These are phyloP conservation scores for Salix brachista DNA, from an alignment of 345 rosid genomes.

Conservation along the genomic window DNA sequence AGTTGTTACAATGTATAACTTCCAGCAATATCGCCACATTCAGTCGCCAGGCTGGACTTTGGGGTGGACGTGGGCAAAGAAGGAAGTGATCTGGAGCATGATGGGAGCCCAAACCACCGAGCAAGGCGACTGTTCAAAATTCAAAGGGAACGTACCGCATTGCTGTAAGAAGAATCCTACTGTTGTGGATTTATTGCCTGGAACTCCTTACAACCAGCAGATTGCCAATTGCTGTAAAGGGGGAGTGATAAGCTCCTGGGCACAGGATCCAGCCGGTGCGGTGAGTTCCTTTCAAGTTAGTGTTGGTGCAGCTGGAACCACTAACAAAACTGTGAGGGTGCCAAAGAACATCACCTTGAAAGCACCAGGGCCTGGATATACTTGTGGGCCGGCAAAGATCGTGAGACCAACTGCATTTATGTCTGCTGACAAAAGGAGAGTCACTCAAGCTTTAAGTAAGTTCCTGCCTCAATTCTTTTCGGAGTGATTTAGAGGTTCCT, in stretches of 20 bases:
- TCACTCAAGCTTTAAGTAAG: slow-evolving; percentile 34
- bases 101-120: slow-evolving; percentile 30
- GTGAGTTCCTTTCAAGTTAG: slow-evolving; percentile 29
- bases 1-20: slow-evolving; percentile 30
- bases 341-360: slow-evolving; percentile 32
- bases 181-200: slow-evolving; percentile 31
- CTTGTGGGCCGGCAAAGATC: slow-evolving; percentile 32
- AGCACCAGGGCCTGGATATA: slow-evolving; percentile 35
- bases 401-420: slow-evolving; percentile 22
- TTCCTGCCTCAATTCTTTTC: neutral
- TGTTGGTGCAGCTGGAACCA: slow-evolving; percentile 34
- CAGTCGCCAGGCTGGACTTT: slow-evolving; percentile 34
- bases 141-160: slow-evolving; percentile 28
- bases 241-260: slow-evolving; percentile 29
- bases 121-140: slow-evolving; percentile 31
- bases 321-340: slow-evolving; percentile 28
- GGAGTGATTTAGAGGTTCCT: neutral
- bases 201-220: slow-evolving; percentile 36
- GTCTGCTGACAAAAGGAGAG: slow-evolving; percentile 25
- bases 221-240: slow-evolving; percentile 37
- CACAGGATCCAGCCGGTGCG: slow-evolving; percentile 23
- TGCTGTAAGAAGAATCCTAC: slow-evolving; percentile 31
- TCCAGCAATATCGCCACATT: slow-evolving; percentile 36
- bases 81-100: slow-evolving; percentile 35
- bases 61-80: slow-evolving; percentile 32